Conservation (phyloP, 345 rosid species). For the Rhodamnia argentea region DNA sequence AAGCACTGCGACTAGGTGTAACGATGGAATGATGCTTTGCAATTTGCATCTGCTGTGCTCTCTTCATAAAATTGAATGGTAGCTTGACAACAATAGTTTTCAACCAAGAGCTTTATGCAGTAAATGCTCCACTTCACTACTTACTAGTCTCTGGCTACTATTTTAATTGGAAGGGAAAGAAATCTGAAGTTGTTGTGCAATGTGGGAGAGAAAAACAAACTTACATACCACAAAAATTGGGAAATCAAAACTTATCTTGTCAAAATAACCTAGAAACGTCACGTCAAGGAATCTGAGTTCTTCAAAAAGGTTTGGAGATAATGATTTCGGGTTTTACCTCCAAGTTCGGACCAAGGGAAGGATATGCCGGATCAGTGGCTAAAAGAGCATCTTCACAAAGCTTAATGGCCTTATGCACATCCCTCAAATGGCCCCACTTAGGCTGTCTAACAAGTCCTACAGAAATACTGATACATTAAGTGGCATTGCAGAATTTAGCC, state of each 20-base stretch:
- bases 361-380: constrained; percentile 59
- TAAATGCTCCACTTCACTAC: background rate
- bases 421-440: constrained; percentile 93
- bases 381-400: constrained; percentile 72
- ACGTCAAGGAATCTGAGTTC: background rate
- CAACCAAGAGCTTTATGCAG: background rate
- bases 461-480: background rate
- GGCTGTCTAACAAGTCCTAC: constrained; percentile 82
- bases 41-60: background rate
- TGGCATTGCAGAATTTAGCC: background rate
- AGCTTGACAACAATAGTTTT: background rate
- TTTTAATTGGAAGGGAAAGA: background rate
- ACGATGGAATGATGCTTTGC: background rate
- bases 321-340: constrained; percentile 39
- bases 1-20: background rate
- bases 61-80: background rate
- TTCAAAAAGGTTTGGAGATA: background rate
- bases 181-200: background rate
- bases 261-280: background rate
- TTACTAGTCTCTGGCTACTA: background rate
- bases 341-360: constrained; percentile 63
- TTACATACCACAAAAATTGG: background rate
- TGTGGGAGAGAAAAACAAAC: background rate
- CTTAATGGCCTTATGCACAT: constrained; percentile 84
- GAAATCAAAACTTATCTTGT: background rate